Evolutionary conservation across 2,329 filamentous ascomycete genomes (phyloP), one percentile per base, ranked within the genome.

Genomic region (Aspergillus intermedius): DNA sequence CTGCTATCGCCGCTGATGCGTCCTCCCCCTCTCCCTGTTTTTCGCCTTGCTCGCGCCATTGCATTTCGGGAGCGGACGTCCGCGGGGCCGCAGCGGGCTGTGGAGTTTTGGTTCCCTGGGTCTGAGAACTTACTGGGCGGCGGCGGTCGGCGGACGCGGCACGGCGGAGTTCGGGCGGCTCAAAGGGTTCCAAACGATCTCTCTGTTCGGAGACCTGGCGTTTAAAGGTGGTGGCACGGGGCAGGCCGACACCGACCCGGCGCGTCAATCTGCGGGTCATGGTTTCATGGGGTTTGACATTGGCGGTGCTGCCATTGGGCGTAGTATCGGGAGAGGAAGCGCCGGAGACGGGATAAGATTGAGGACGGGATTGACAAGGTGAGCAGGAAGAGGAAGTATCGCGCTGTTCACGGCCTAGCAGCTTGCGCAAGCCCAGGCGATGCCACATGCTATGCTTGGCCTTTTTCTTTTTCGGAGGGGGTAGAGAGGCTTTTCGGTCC

Each of bases 201-300:
- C 89, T 80, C 54, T 81, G 79, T 69, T 95, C 91, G 23, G 88
- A 91, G 64, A 87, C 80, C 66, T 91, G 88, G 59, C 90, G 81
- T 68, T 84, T 86, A 70, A 94, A 90, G 0, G 88, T 94, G 59
- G 85, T 81, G 4, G 83, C 76, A 44, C 88, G 81, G 35, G 89
- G 88, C 34, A 95, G 72, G 13, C 86, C 85, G 15, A 89, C 86
- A 13, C 91, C 82, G n/a, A 89, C 87, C 40, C 63, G 64, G 35
- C 64, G 60, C n/a, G 67, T 65, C 42, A 70, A 51, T 40, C 65
- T 63, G 46, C 66, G 66, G 41, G 66, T 64, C 28, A 71, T 54
- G 13, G 62, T 65, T 47, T 61, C 59, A 49, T 61, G 61, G 44
- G 52, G 45, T 52, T 62, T 63, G 37, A 17, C 17, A 21, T 47